phyloP scores from a whole-genome alignment of 352 stramenopile genomes.

The Salisapilia sapeloensis region DNA sequence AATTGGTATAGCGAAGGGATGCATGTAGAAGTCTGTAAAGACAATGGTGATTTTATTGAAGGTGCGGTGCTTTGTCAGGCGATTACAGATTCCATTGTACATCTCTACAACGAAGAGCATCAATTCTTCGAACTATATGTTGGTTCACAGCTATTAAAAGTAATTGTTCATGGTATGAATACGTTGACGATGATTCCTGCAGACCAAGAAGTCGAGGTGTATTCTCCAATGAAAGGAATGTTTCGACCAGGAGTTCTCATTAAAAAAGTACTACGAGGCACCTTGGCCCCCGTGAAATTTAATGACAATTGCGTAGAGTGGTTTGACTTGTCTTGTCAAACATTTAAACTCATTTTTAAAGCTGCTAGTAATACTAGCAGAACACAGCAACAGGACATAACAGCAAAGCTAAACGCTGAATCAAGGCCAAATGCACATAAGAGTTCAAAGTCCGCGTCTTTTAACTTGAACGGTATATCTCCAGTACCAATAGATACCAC shows the following conservation, averaged over 20 bases:
- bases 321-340: conserved; percentile 30
- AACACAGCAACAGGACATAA: background rate
- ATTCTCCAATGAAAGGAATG: conserved; percentile 23
- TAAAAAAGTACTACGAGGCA: conserved; percentile 17
- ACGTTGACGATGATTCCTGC: conserved; percentile 23
- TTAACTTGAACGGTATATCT: no score
- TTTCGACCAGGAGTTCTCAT: conserved; percentile 19
- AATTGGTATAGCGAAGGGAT: conserved; percentile 36
- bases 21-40: conserved; percentile 26
- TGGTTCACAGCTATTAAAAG: conserved; percentile 21
- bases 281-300: conserved; percentile 21
- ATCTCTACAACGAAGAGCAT: conserved; percentile 29
- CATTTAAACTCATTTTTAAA: conserved; percentile 38
- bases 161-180: conserved; percentile 27
- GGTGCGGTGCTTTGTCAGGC: conserved; percentile 29
- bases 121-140: conserved; percentile 31
- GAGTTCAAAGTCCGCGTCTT: no score
- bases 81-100: conserved; percentile 12
- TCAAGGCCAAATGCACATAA: background rate
- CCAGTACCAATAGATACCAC: no score
- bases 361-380: no score
- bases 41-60: conserved; percentile 15
- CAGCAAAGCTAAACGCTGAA: background rate
- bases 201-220: conserved; percentile 27
- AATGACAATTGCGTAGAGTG: conserved; percentile 13